These are phyloP conservation scores for Tuber brumale DNA, from an alignment of 495 filamentous ascomycete species.

Conservation along the genomic window DNA sequence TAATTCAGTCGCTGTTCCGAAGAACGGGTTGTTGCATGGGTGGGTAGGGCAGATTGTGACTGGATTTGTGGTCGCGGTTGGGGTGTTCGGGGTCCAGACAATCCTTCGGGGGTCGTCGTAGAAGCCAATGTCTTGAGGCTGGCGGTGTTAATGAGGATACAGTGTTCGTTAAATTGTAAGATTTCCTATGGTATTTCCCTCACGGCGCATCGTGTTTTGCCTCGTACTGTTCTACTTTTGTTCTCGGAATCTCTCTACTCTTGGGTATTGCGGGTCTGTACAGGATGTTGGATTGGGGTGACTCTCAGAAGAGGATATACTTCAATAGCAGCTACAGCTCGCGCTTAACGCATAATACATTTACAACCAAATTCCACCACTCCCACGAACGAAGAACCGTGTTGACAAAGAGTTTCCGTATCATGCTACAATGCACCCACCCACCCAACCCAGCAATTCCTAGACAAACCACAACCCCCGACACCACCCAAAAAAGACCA, in stretches of 20 bases:
- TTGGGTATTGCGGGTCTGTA: background rate
- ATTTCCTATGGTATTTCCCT: background rate
- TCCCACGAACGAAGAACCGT: background rate
- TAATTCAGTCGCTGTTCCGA: background rate
- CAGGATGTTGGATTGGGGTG: background rate
- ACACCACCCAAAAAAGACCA: too few species aligned
- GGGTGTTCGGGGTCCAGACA: conserved; percentile 1
- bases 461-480: too few species aligned
- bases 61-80: conserved; percentile 7
- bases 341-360: background rate
- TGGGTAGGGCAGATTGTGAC: background rate
- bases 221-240: background rate
- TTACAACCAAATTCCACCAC: background rate
- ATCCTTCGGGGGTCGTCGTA: background rate
- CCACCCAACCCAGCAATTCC: too few species aligned
- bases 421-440: background rate
- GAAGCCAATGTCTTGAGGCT: background rate
- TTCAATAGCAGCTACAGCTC: background rate
- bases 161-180: background rate
- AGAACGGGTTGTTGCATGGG: too few species aligned
- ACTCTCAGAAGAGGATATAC: background rate
- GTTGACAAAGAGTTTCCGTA: background rate
- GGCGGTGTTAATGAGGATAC: background rate
- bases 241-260: background rate
- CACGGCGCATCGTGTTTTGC: background rate